phyloP scores from a whole-genome alignment of 2,329 filamentous ascomycete genomes.

The Aspergillus versicolor region DNA sequence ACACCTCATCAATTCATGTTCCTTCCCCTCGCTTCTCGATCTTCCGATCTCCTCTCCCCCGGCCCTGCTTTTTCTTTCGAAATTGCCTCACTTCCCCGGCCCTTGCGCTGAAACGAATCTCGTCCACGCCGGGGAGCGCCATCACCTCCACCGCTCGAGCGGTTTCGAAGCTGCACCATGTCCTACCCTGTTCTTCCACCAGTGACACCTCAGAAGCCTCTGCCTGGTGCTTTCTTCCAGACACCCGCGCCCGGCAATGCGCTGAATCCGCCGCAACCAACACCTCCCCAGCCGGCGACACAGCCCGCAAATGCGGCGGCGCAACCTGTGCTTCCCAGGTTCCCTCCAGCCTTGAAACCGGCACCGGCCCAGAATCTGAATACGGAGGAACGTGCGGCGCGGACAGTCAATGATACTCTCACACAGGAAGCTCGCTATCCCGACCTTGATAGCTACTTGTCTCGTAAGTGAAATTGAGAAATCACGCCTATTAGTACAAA shows the following conservation, averaged over 20 bases:
- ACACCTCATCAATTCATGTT: constrained; percentile 21
- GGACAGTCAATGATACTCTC: constrained; percentile 77
- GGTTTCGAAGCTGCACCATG: constrained; percentile 33
- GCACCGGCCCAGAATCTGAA: constrained; percentile 55
- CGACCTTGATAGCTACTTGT: constrained; percentile 84
- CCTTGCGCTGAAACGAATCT: constrained; percentile 19
- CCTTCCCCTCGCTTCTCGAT: constrained; percentile 4
- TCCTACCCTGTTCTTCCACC: constrained; percentile 40
- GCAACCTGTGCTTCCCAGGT: constrained; percentile 33
- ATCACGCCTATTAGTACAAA: constrained; percentile 25
- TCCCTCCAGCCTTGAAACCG: constrained; percentile 38
- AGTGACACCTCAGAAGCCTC: constrained; percentile 40
- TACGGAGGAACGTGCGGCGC: constrained; percentile 76
- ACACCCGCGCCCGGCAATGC: constrained; percentile 38
- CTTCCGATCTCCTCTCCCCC: constrained; percentile 12
- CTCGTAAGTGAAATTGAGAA: constrained; percentile 62
- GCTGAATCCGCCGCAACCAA: constrained; percentile 36
- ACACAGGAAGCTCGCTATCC: constrained; percentile 77
- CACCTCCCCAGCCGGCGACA: constrained; percentile 27
- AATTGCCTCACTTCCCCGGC: constrained; percentile 8
- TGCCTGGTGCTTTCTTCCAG: constrained; percentile 44
- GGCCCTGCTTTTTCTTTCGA: constrained; percentile 16
- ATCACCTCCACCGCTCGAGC: constrained; percentile 14
- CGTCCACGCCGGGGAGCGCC: constrained; percentile 25
- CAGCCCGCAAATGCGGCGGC: constrained; percentile 29